Base-by-base conservation (phyloP, 192 early-diverging fungal species). In the Coemansia sp. region DNA sequence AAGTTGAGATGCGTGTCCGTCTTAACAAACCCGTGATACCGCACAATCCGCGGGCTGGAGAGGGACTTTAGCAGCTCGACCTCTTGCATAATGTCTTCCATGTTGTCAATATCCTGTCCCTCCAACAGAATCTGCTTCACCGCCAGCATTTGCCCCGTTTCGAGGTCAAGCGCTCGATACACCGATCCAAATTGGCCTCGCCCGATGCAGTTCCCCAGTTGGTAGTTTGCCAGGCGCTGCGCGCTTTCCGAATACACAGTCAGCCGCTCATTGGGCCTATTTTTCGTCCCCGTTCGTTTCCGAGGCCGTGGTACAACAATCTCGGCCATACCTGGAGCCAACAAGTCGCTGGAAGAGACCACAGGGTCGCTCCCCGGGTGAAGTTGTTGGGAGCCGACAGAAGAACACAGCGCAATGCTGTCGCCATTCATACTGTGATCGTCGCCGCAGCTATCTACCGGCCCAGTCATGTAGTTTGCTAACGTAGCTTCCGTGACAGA, bases 181-280 rank as follows among this genome's bases (percentile, higher is more conserved):
- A 97, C 95, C 3, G 93, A 83, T 13, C 94, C 95, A 80, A 95
- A 97, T 66, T 97, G 93, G 11, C 95, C 95, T 43, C 89, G 87
- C 5, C 95, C 95, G 64, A 97, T 97, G 61, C 92, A 91, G 66
- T 91, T 92, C n/a, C 94, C 95, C 9, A 97, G 71, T 80, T 92
- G 91, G 81, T 92, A 83, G 68, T 74, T 75, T 41, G 80, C 72
- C 57, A 81, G 68, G 0, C 78, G 69, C 46, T 86, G 64, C 16
- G 58, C 69, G 39, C 57, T 74, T 24, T 70, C 71, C 29, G 76
- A 79, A 58, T 85, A 85, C 36, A 87, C 65, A 1, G 83, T 81
- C 72, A 86, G 63, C 29, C 83, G 63, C 81, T 87, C 84, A 47
- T 83, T 84, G 65, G 67, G 75, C 60, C 50, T 50, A 20, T 46